Percentiles rank a stretch among this genome's conserved stretches.
These are phyloP conservation scores for Clonostachys byssicola DNA, from an alignment of 2,329 filamentous ascomycete species.

Conservation along the genomic window DNA sequence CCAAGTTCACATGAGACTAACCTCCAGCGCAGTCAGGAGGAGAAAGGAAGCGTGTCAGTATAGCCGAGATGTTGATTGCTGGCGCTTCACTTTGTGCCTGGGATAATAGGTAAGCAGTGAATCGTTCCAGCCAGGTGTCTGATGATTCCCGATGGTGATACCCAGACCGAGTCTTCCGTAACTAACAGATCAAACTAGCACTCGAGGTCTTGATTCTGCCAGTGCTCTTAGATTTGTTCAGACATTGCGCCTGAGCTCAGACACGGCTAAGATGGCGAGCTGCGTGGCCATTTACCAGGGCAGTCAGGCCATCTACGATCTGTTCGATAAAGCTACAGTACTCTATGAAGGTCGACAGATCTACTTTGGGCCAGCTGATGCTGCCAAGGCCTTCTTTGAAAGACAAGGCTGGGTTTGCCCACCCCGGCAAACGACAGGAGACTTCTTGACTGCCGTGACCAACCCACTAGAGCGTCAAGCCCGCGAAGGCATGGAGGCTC, in stretches of 20 bases:
- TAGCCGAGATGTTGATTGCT: conserved; percentile 72
- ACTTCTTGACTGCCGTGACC: conserved; percentile 68
- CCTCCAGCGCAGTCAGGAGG: conserved; percentile 44
- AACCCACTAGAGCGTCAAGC: conserved; percentile 56
- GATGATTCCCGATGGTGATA: no score
- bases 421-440: conserved; percentile 60
- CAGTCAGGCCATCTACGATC: conserved; percentile 62
- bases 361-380: conserved; percentile 61
- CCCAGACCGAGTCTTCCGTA: background rate
- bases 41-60: conserved; percentile 75
- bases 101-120: conserved; percentile 55
- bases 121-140: no score
- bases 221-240: conserved; percentile 72
- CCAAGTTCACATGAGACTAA: no score
- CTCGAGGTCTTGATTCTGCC: conserved; percentile 67
- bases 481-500: conserved; percentile 52
- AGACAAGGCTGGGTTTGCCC: conserved; percentile 66
- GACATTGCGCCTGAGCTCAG: conserved; percentile 59
- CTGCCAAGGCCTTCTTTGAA: conserved; percentile 63
- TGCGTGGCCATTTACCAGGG: conserved; percentile 72
- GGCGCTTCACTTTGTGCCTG: conserved; percentile 53
- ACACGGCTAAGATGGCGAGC: conserved; percentile 56
- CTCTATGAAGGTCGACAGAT: conserved; percentile 76
- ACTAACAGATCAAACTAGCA: conserved; percentile 27
- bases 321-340: conserved; percentile 73